Percentiles rank a stretch among this genome's conserved stretches.
Conservation (phyloP, 768 basidiomycete species). For the Leccinum incarnatum region DNA sequence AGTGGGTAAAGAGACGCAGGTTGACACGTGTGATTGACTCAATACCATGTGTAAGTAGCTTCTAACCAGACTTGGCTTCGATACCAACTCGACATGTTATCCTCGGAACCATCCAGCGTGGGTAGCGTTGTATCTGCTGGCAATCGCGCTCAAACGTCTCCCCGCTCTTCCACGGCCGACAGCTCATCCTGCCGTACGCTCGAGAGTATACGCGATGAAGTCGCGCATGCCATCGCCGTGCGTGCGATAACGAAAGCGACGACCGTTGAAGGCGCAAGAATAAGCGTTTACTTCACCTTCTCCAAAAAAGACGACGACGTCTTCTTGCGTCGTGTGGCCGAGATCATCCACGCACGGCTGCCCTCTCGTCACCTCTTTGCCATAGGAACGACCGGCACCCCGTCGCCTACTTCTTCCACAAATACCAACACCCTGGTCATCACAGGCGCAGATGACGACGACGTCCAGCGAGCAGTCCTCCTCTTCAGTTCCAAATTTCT, state of each 20-base stretch:
- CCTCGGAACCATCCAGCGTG: conserved; percentile 29
- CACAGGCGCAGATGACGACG: conserved; percentile 51
- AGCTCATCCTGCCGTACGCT: conserved; percentile 41
- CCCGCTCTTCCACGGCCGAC: conserved; percentile 1
- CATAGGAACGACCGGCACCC: conserved; percentile 47
- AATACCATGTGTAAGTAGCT: no score
- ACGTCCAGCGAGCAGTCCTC: conserved; percentile 65
- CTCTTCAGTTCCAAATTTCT: conserved; percentile 68
- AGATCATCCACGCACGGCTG: conserved; percentile 42
- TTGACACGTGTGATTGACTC: neutral
- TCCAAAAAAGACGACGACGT: conserved; percentile 53
- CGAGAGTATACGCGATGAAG: conserved; percentile 59
- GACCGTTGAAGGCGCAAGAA: conserved; percentile 49
- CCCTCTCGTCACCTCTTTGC: conserved; percentile 50
- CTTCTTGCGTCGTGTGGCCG: conserved; percentile 57
- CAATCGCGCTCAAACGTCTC: neutral
- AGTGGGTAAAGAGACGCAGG: neutral
- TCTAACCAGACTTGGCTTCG: no score
- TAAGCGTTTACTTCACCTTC: conserved; percentile 61
- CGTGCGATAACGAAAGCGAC: conserved; percentile 51
- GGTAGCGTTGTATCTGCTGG: conserved; percentile 2
- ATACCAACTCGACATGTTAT: conserved; percentile 14
- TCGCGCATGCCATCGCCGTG: conserved; percentile 55
- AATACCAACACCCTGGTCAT: conserved; percentile 51
- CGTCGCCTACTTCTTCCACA: conserved; percentile 23